Base-by-base conservation (phyloP, 768 basidiomycete species). In the Boletus pseudo-olivaceus region DNA sequence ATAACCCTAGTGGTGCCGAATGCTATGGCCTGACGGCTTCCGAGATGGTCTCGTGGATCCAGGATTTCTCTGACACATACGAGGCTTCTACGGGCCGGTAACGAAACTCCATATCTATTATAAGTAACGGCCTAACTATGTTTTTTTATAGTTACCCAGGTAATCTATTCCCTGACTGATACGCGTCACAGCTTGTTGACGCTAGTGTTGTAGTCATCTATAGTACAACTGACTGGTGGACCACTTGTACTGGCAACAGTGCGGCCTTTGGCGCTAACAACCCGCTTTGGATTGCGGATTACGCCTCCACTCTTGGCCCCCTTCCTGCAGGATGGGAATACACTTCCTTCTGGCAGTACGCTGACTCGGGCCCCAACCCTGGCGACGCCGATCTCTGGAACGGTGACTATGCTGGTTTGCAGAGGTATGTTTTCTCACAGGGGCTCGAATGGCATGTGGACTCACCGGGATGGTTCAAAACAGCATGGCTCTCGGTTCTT, bases 161-260 rank as follows among this genome's bases (percentile, higher is more conserved):
- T 76, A 30, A 60, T 35, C 6, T 17, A 23, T 35, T 2, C 37
- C 27, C n/a, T 19, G 48, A 35, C 60, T 66, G 34, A 47, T 37
- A n/a, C 8, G 7, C 15, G n/a, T 23, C n/a, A 15, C 4, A 20
- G 6, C n/a, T 44, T 42, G 23, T 23, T 59, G 29, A 65, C 41
- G 11, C 37, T 17, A 29, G 8, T 19, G 2, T 8, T 39, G 5
- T 51, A 79, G 81, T 81, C 38, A 83, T 85, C 52, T 86, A 86
- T 58, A 81, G 81, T 29, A 83, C 80, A 4, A 84, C 82, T 11
- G 72, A 78, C 64, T 87, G 85, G 85, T 88, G 86, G 86, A 79
- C 60, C 10, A 76, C 74, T 9, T 88, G 86, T 66, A 87, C 86
- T 3, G 83, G 80, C 0, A 81, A 84, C 64, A 81, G 76, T 51